phyloP scores from a whole-genome alignment of 345 rosid genomes.

The Syzygium grande region DNA sequence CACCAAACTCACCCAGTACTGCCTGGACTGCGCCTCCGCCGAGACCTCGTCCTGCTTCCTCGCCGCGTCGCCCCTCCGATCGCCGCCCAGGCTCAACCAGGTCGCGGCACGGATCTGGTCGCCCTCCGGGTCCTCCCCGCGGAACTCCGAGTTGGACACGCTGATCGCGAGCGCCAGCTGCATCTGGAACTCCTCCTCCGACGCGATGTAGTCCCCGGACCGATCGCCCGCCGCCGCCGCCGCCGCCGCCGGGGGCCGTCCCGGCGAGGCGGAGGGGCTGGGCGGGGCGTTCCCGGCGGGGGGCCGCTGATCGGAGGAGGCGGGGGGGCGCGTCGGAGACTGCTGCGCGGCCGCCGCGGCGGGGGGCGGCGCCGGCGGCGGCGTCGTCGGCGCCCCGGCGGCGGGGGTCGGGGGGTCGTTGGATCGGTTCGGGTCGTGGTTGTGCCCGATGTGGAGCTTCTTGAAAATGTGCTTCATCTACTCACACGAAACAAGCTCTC shows the following conservation, averaged over 20 bases:
- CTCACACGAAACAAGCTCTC: not conserved
- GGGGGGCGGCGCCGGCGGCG: not conserved
- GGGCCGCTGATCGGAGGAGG: not conserved
- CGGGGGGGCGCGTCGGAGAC: not conserved
- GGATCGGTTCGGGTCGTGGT: conserved; percentile 61
- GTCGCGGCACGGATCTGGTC: conserved; percentile 94
- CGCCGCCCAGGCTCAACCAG: conserved; percentile 59
- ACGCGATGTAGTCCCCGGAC: conserved; percentile 53
- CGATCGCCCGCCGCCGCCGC: conserved; percentile 7
- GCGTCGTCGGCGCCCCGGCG: not conserved
- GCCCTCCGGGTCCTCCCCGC: conserved; percentile 58
- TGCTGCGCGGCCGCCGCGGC: not conserved
- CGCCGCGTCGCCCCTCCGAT: conserved; percentile 38
- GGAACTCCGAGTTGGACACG: conserved; percentile 72
- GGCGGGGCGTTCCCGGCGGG: conserved; percentile 19
- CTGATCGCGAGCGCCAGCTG: conserved; percentile 96
- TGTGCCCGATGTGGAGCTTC: conserved; percentile 77
- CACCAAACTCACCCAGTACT: conserved; percentile 79
- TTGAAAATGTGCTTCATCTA: conserved; percentile 91
- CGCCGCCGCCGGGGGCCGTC: conserved; percentile 14
- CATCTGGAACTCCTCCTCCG: conserved; percentile 96
- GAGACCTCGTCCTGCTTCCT: conserved; percentile 52
- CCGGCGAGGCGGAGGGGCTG: conserved; percentile 29
- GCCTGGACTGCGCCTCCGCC: conserved; percentile 73
- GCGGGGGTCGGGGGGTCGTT: conserved; percentile 47